Evolutionary conservation across 1,139 yeast species (phyloP).

Genomic region (Suhomyces chickasaworum): DNA sequence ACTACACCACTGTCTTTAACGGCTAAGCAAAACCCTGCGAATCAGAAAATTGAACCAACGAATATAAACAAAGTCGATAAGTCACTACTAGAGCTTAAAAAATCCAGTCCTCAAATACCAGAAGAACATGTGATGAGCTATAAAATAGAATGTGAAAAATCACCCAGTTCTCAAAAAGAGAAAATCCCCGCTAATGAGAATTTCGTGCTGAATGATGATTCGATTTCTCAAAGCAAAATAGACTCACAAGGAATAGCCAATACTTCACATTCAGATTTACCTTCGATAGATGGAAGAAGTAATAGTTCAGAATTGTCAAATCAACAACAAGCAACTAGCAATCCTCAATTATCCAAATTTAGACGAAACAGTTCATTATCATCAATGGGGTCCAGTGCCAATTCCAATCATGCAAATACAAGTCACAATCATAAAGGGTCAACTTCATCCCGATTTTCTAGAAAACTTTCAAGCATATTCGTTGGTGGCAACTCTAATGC

Average conservation of each 20-base stretch:
- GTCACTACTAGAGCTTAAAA: background rate
- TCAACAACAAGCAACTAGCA: conserved; percentile 8
- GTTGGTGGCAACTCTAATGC: conserved; percentile 12
- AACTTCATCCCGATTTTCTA: conserved; percentile 16
- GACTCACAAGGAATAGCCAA: background rate
- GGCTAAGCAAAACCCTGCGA: background rate
- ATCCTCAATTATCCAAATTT: conserved; percentile 9
- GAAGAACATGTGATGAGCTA: background rate
- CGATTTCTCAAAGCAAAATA: background rate
- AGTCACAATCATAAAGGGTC: conserved; percentile 4
- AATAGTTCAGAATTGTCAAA: conserved; percentile 13
- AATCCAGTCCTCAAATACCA: background rate
- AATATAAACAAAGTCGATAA: conserved; percentile 3
- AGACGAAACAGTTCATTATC: conserved; percentile 19
- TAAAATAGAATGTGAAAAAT: background rate
- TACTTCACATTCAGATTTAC: conserved; percentile 2
- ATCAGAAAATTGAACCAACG: conserved; percentile 2
- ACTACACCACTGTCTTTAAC: conserved; percentile 1
- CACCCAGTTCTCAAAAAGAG: background rate
- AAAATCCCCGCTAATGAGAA: conserved; percentile 2
- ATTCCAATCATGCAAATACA: background rate
- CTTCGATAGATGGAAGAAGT: conserved; percentile 6
- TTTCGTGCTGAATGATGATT: background rate
- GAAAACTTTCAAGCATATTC: conserved; percentile 21
- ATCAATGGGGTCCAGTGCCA: conserved; percentile 13